Base-by-base conservation (phyloP, 2,329 filamentous ascomycete species). In the Cercospora sp. region DNA sequence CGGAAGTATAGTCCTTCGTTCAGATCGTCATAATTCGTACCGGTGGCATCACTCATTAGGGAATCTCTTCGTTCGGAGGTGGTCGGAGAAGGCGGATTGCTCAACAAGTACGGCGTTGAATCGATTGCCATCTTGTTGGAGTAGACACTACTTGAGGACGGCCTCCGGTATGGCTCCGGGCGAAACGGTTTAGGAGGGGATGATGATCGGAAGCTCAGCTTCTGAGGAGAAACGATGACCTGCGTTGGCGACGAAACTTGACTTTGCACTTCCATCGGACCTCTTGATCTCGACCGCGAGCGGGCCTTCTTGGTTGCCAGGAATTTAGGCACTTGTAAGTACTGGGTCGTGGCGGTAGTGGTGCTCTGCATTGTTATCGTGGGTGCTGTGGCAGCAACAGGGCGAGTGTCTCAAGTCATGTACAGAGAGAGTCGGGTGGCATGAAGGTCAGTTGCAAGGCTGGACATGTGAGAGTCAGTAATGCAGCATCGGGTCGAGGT, bases 261-360 rank as follows among this genome's bases (percentile, higher is more conserved):
- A 26, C 65, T 42, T n/a, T 70, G 65, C 58, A 70, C 63, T 61
- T 71, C 72, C 59, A 66, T 63, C 36, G 74, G 70, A 12, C 72
- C 68, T 45, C 76, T 68, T 57, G 76, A 76, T 31, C 72, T 69
- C 36, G 77, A 78, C 31, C 75, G 72, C 13, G 77, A 78, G 33
- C 77, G 75, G 16, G 74, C 72, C 61, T 75, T 76, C 39, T 77
- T 74, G 59, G 74, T 74, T 28, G 75, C 75, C 10, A 77, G 69
- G 33, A 72, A 68, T 69, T 78, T 79, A 57, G 78, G 78, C 42
- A 79, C 78, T 70, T 79, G 77, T n/a, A 79, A 75, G 66, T 75
- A 79, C 67, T 77, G 75, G 28, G 76, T 69, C 53, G 63, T 68
- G n/a, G 66, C 61, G 20, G 75, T 68, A n/a, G 63, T 72, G 16